Evolutionary conservation across 2,329 filamentous ascomycete genomes (phyloP), one percentile per base, ranked within the genome.

Genomic region (Orbilia brochopaga): DNA sequence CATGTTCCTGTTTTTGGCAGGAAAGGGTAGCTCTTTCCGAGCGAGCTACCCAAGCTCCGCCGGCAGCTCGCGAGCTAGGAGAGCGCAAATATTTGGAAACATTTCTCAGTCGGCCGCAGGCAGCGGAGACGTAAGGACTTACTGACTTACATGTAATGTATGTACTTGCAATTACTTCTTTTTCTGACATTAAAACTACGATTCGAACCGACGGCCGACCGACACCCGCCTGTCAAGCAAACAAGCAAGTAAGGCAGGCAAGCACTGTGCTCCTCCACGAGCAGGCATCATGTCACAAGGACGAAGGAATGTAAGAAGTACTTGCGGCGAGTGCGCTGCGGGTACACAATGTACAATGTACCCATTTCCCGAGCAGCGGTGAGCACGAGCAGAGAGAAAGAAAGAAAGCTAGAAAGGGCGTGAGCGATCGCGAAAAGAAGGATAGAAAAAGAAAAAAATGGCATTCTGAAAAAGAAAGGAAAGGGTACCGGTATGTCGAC

Each of bases 21-120:
- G 48, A 65, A 72, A 51, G n/a, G 55, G 67, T 72, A 72, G 67
- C 60, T 72, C 67, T 72, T 72, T 65, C 67, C 67, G 67, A 72
- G 60, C 54, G 50, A 70, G 66, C 66, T 70, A 58, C 55, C 50
- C 32, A 30, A 72, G 67, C 67, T 72, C 17, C 56, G 50, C 27
- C 27, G 27, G 27, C 52, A 60, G 67, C 62, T 72, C 64, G 67
- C 55, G 56, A 30, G 50, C 62, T 59, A 65, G 60, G 60, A 72
- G 44, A 21, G 60, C 55, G 32, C 59, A 63, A 63, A 72, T 60
- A 65, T 72, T 72, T 72, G 67, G 67, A 65, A 72, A 57, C 67
- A 72, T 65, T 65, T 65, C 60, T 57, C 7, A 44, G 42, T 10
- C 4, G 32, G 30, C n/a, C n/a, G n/a, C n/a, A n/a, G 4, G n/a